Conservation (phyloP, 805 yeast species). For the Yamadazyma sp. region DNA sequence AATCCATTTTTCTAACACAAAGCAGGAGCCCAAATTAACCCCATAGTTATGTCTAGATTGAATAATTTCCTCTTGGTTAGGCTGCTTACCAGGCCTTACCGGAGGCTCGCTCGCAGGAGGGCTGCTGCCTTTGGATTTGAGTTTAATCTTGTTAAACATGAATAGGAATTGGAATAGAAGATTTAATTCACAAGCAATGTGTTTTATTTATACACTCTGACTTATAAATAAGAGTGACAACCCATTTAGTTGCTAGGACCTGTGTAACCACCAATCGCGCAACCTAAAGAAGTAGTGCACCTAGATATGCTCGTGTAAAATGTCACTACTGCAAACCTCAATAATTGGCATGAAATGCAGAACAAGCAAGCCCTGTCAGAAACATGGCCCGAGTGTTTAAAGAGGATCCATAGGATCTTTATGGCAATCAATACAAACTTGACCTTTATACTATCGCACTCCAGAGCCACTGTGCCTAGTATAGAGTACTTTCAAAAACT, state of each 20-base stretch:
- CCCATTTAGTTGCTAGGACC: too few species aligned
- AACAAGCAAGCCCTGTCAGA: too few species aligned
- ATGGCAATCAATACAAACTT: constrained; percentile 37
- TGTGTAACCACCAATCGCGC: too few species aligned
- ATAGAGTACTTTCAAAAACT: constrained; percentile 31
- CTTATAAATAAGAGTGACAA: too few species aligned
- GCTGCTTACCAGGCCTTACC: constrained; percentile 29
- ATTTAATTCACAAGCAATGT: too few species aligned
- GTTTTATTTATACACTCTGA: too few species aligned
- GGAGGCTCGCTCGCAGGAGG: constrained; percentile 18
- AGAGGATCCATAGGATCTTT: constrained; percentile 21
- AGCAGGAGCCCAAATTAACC: constrained; percentile 80
- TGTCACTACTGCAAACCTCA: too few species aligned
- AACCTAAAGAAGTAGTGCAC: not conserved
- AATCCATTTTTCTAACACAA: constrained; percentile 80
- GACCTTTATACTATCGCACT: constrained; percentile 39
- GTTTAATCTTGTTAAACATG: constrained; percentile 35
- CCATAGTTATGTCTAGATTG: constrained; percentile 70
- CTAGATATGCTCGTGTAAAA: not conserved
- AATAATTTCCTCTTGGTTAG: constrained; percentile 49
- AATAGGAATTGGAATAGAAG: too few species aligned
- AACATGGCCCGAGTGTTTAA: constrained; percentile 2
- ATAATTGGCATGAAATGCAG: too few species aligned
- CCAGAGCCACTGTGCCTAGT: constrained; percentile 33
- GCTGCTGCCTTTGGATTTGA: constrained; percentile 26